Base-by-base conservation (phyloP, 176 grass and related monocot species). In the Carex scoparia region DNA sequence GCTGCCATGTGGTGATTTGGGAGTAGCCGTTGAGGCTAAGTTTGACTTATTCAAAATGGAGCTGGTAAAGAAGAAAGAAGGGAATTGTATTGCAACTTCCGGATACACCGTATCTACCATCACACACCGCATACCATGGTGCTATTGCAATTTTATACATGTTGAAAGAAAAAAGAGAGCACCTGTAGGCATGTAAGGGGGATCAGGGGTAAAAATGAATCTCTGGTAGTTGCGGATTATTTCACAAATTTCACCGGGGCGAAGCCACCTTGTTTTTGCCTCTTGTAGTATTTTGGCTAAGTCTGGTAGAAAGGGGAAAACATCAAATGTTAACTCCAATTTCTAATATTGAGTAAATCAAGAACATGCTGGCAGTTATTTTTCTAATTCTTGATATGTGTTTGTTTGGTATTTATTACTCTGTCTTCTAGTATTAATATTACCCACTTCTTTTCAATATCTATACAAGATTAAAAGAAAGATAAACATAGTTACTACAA, bases 171-270 rank as follows among this genome's bases (percentile, higher is more conserved):
- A 46, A 8, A 71, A 48, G 10, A 35, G 19, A 56, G 68, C 86
- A 90, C 88, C 88, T 56, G 61, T n/a, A 57, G 88, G 88, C 80
- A 62, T 86, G 71, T 69, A 86, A 80, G 85, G 88, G 35, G 88
- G 88, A 84, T 90, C 88, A 63, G 88, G 70, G 10, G 84, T 84
- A 49, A 90, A 83, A 18, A 55, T 55, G 59, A 90, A 90, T 56
- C 69, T 77, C 80, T 84, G 57, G 10, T 90, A 84, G 71, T 90
- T 90, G 61, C 88, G 70, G 69, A 90, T 84, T 35, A 90, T 84
- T 86, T 86, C 88, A 80, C 88, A 90, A 79, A 90, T 90, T 65
- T 90, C 88, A 69, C 84, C 74, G 30, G 88, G 84, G 77, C 88
- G 88, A 80, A 90, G 88, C 88, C 88, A 90, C 12, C 88, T 81